Percentiles rank a stretch among this genome's conserved stretches.
Conservation (phyloP, 2,329 filamentous ascomycete genomes). For the Aureobasidium leucospermi region DNA sequence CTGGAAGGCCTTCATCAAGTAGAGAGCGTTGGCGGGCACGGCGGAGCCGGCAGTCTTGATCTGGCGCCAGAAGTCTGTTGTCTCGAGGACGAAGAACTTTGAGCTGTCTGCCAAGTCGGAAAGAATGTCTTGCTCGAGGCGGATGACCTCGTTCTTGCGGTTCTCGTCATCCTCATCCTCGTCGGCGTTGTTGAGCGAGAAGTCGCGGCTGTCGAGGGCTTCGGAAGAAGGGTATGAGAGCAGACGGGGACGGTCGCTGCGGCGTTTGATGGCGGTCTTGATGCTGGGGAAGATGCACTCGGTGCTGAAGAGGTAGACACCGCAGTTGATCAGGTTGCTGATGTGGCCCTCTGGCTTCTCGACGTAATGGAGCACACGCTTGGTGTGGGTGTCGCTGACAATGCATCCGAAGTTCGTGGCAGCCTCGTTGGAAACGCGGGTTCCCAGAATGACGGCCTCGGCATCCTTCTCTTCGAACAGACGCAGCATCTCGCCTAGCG, state of each 20-base stretch:
- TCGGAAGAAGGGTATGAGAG: conserved; percentile 95
- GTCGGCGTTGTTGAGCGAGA: conserved; percentile 47
- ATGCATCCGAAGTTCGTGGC: conserved; percentile 97
- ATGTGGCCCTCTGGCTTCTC: conserved; percentile 98
- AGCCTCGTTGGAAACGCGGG: conserved; percentile 80
- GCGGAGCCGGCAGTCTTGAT: conserved; percentile 98
- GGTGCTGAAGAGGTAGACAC: conserved; percentile 93
- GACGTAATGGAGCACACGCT: conserved; percentile 95
- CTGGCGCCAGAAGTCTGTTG: conserved; percentile 98
- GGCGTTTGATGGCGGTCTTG: conserved; percentile 87
- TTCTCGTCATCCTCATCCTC: conserved; percentile 67
- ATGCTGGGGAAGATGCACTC: conserved; percentile 97
- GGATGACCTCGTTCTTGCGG: conserved; percentile 76
- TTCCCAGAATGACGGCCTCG: conserved; percentile 93
- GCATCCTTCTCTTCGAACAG: conserved; percentile 92
- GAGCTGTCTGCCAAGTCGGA: conserved; percentile 94
- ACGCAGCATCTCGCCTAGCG: conserved; percentile 88
- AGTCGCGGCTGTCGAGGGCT: conserved; percentile 60
- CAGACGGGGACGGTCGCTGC: conserved; percentile 81
- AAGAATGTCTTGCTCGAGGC: conserved; percentile 93
- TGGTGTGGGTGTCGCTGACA: conserved; percentile 86
- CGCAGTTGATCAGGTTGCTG: conserved; percentile 98
- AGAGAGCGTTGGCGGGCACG: conserved; percentile 91
- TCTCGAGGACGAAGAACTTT: conserved; percentile 97
- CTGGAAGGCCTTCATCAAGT: conserved; percentile 91